Conservation (phyloP, 768 basidiomycete genomes). For the Sporobolomyces phaffii region DNA sequence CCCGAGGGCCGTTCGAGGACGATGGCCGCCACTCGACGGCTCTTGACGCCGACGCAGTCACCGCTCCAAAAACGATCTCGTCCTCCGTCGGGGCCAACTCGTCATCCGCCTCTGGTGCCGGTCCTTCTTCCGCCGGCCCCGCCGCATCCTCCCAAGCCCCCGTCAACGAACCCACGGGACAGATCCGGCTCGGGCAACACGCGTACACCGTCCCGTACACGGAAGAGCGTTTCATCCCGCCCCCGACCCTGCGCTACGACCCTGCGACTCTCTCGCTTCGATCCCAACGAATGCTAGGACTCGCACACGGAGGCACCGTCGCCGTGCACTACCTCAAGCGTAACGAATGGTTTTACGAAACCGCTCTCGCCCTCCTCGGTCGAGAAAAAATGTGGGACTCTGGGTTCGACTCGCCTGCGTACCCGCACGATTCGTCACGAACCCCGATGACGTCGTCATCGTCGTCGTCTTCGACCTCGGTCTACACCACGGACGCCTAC, state of each 20-base stretch:
- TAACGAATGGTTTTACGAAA: conserved; percentile 92
- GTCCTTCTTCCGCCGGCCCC: conserved; percentile 7
- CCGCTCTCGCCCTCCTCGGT: conserved; percentile 74
- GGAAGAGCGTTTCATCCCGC: conserved; percentile 38
- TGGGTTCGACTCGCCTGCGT: conserved; percentile 33
- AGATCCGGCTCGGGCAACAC: conserved; percentile 31
- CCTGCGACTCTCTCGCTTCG: conserved; percentile 33
- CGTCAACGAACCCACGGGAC: conserved; percentile 32
- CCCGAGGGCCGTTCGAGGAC: conserved; percentile 30
- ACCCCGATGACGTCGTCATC: too few species aligned
- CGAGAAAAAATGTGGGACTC: conserved; percentile 42
- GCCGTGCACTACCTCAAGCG: conserved; percentile 98
- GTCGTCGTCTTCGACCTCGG: too few species aligned
- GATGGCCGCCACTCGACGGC: not conserved
- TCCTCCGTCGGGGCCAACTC: not conserved
- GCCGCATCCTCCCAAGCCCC: not conserved
- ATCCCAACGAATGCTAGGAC: conserved; percentile 39
- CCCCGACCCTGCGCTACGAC: conserved; percentile 39
- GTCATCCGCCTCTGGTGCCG: not conserved
- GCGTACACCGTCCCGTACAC: conserved; percentile 31
- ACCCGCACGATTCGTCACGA: conserved; percentile 15
- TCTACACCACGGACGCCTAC: too few species aligned
- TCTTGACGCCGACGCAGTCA: not conserved
- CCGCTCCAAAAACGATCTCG: not conserved
- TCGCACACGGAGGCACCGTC: conserved; percentile 68